Evolutionary conservation across 2,329 filamentous ascomycete species (phyloP).

Genomic region (Exophiala sp.): DNA sequence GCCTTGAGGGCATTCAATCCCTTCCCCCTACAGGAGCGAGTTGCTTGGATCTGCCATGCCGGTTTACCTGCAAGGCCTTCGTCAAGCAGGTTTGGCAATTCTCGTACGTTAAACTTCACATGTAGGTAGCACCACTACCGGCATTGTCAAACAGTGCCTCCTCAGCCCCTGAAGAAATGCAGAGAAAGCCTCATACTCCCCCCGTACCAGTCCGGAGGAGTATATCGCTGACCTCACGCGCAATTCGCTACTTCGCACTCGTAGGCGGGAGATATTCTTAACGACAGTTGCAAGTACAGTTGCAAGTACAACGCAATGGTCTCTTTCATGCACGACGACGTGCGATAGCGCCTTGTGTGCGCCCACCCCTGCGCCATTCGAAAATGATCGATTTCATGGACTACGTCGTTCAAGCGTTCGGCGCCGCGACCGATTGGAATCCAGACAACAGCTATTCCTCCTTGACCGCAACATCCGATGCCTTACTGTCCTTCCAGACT

Average conservation of each 20-base stretch:
- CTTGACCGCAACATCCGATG: slow-evolving; percentile 75
- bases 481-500: slow-evolving; percentile 80
- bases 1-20: too few species aligned
- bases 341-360: slow-evolving; percentile 23
- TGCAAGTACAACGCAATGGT: neutral
- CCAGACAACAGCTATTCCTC: slow-evolving; percentile 86
- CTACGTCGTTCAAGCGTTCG: slow-evolving; percentile 87
- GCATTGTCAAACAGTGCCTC: too few species aligned
- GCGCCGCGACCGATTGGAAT: slow-evolving; percentile 80
- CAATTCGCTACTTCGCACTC: neutral
- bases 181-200: neutral
- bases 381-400: slow-evolving; percentile 96
- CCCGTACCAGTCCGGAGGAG: neutral
- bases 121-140: too few species aligned
- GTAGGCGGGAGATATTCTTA: too few species aligned
- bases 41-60: too few species aligned
- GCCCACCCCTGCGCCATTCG: slow-evolving; percentile 3
- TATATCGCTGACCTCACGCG: neutral
- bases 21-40: too few species aligned
- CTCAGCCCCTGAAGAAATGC: too few species aligned
- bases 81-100: too few species aligned
- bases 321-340: slow-evolving; percentile 9
- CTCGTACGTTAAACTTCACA: too few species aligned
- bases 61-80: too few species aligned
- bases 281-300: too few species aligned